Evolutionary conservation across 495 filamentous ascomycete genomes (phyloP).

Genomic region (Aspergillus cristatus): DNA sequence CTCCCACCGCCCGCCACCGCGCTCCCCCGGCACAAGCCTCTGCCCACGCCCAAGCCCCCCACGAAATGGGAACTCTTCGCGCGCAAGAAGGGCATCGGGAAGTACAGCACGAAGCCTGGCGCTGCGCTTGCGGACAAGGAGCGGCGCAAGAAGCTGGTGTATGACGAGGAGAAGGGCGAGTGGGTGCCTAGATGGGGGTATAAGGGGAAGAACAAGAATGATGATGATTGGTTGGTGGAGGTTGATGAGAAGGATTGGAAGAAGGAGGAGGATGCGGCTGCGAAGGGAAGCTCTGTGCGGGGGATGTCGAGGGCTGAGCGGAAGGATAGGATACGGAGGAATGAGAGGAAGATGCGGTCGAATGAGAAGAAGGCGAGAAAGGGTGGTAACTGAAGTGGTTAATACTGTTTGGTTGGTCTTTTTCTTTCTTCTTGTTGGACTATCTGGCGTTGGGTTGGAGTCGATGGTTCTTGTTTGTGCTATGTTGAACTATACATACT

Average conservation of each 20-base stretch:
- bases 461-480: slow-evolving; percentile 9
- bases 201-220: slow-evolving; percentile 80
- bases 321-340: slow-evolving; percentile 54
- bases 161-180: slow-evolving; percentile 74
- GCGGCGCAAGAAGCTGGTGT: slow-evolving; percentile 71
- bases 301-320: slow-evolving; percentile 55
- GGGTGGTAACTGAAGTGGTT: slow-evolving; percentile 15
- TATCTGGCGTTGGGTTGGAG: slow-evolving; percentile 20
- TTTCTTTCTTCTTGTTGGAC: slow-evolving; percentile 9
- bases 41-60: slow-evolving; percentile 66
- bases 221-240: slow-evolving; percentile 80
- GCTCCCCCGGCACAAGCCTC: slow-evolving; percentile 81
- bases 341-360: slow-evolving; percentile 60
- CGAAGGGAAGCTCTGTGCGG: slow-evolving; percentile 49
- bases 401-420: slow-evolving; percentile 3
- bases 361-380: slow-evolving; percentile 52
- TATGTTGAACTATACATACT: slow-evolving; percentile 4
- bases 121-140: slow-evolving; percentile 39
- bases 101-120: slow-evolving; percentile 34
- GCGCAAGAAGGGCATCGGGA: slow-evolving; percentile 83
- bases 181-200: slow-evolving; percentile 94
- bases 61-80: slow-evolving; percentile 96
- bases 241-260: slow-evolving; percentile 65
- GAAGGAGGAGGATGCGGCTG: slow-evolving; percentile 51
- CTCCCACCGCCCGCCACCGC: slow-evolving; percentile 60